Evolutionary conservation across 495 filamentous ascomycete genomes (phyloP), one percentile per base, ranked within the genome.

Genomic region (Penicillium bialowiezense): DNA sequence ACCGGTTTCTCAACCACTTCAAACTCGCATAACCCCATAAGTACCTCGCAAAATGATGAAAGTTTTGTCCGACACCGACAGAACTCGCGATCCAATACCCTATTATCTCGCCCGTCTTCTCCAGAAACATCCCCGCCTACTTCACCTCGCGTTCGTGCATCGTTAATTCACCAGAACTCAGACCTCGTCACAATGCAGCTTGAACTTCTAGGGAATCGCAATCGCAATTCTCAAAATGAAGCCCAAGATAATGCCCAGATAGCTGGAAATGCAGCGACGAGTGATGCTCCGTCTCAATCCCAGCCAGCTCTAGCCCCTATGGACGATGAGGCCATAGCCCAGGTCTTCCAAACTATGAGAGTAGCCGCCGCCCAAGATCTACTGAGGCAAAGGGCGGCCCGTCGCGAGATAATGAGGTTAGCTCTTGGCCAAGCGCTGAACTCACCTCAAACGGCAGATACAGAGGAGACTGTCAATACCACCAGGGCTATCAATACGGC

Each of bases 101-200:
- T 74, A 0, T 72, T 71, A 24, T 74, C 73, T 38, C 72, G 54
- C 6, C 62, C 68, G 24, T 68, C 66, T 24, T 74, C 70, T 31
- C 65, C 73, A 18, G 67, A 63, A 35, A 68, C 66, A 13, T 73
- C 72, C n/a, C 72, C 71, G 1, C 68, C 67, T 20, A 67, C 63
- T n/a, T 76, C 73, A 12, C 73, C 73, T 42, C 72, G 61, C 7
- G 65, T 77, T 18, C 62, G 73, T 19, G 72, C 73, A 13, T 75
- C 72, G 1, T 55, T 77, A 32, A 69, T 75, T 18, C 71, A 75
- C 46, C 70, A 74, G 24, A 69, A 70, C 35, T 68, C 73, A 5
- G 71, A 75, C 44, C 62, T 74, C n/a, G 74, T 75, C 44, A 75
- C 73, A 4, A 77, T 75, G 73, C 71, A 77, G 39, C 44, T 77